Evolutionary conservation across 805 yeast species (phyloP).

Genomic region (Pichia nakasei): DNA sequence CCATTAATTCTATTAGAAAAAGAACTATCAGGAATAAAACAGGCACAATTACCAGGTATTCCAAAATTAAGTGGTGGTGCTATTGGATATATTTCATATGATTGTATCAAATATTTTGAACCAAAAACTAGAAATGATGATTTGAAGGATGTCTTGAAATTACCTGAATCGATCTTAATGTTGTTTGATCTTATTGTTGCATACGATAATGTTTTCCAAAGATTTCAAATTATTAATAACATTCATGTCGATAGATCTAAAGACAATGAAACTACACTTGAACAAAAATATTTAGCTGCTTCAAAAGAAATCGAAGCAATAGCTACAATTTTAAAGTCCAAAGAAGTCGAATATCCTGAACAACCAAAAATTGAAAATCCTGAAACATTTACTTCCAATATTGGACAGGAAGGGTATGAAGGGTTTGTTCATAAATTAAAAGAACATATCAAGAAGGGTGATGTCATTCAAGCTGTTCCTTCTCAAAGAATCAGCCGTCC

Average conservation of each 20-base stretch:
- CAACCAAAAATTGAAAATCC: slow-evolving; percentile 64
- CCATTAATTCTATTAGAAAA: slow-evolving; percentile 69
- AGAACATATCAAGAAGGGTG: slow-evolving; percentile 80
- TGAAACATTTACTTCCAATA: slow-evolving; percentile 74
- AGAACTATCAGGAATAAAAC: slow-evolving; percentile 57
- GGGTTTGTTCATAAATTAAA: slow-evolving; percentile 66
- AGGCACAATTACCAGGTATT: slow-evolving; percentile 74
- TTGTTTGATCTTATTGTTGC: slow-evolving; percentile 84
- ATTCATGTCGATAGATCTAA: slow-evolving; percentile 35
- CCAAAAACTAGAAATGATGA: slow-evolving; percentile 71
- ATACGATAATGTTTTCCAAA: slow-evolving; percentile 87
- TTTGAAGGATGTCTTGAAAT: slow-evolving; percentile 66
- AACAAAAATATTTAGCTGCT: slow-evolving; percentile 45
- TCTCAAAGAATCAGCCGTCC: slow-evolving; percentile 95
- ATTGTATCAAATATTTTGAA: slow-evolving; percentile 93
- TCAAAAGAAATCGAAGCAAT: slow-evolving; percentile 48
- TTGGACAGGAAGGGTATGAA: slow-evolving; percentile 93
- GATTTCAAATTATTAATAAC: slow-evolving; percentile 85
- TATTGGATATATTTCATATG: slow-evolving; percentile 90
- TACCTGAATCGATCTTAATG: slow-evolving; percentile 93
- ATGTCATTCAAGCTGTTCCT: slow-evolving; percentile 96
- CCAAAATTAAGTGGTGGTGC: slow-evolving; percentile 93
- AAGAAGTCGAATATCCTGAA: slow-evolving; percentile 48
- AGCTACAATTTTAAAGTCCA: slow-evolving; percentile 37
- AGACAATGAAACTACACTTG: slow-evolving; percentile 27